phyloP scores from a whole-genome alignment of 805 yeast genomes.

The Kodamaea lidongshanica region DNA sequence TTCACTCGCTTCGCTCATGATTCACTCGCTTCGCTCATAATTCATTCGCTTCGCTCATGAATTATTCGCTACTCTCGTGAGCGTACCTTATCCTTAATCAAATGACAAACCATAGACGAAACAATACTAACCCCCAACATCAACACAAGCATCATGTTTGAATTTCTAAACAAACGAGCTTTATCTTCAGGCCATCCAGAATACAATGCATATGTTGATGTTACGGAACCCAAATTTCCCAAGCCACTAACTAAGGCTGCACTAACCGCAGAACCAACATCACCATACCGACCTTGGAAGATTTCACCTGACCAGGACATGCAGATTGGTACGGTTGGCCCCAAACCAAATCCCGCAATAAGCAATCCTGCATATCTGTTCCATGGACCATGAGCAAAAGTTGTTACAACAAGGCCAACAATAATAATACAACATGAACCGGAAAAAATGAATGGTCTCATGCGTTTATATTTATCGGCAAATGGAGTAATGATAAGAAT shows the following conservation, averaged over 20 bases:
- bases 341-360: constrained; percentile 80
- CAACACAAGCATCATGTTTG: constrained; percentile 79
- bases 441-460: constrained; percentile 58
- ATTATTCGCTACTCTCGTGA: constrained; percentile 8
- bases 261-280: constrained; percentile 77
- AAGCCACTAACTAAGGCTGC: constrained; percentile 80
- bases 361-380: constrained; percentile 71
- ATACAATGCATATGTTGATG: constrained; percentile 80
- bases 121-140: constrained; percentile 72
- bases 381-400: constrained; percentile 73
- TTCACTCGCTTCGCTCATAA: no score
- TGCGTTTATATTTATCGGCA: constrained; percentile 60
- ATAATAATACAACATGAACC: constrained; percentile 62
- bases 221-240: constrained; percentile 82
- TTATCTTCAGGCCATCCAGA: constrained; percentile 82
- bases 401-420: constrained; percentile 66
- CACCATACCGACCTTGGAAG: constrained; percentile 65
- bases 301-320: constrained; percentile 82
- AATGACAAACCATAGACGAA: constrained; percentile 29
- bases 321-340: constrained; percentile 84
- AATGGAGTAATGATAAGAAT: constrained; percentile 72
- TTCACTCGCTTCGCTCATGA: no score
- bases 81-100: constrained; percentile 28
- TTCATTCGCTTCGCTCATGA: no score
- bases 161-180: constrained; percentile 52